phyloP scores from a whole-genome alignment of 176 grass and related monocot genomes.

The Triticum timopheevii region DNA sequence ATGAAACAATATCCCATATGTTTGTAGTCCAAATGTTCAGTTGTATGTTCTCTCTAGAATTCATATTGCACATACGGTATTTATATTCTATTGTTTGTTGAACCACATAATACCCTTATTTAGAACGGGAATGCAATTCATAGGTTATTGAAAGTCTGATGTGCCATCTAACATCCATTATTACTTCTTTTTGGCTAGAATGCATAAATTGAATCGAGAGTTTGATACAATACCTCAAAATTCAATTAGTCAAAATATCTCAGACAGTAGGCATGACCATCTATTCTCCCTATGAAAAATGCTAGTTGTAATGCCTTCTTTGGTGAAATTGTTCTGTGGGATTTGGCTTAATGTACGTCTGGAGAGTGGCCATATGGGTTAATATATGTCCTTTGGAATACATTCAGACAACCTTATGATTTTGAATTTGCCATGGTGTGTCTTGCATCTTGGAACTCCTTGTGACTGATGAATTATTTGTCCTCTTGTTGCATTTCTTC shows the following conservation, averaged over 20 bases:
- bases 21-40: not conserved
- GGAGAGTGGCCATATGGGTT: not conserved
- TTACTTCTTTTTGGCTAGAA: not conserved
- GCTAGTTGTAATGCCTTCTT: not conserved
- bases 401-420: constrained; percentile 5
- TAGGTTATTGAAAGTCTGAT: not conserved
- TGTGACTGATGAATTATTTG: not conserved
- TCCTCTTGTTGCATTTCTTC: not conserved
- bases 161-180: not conserved
- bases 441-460: constrained; percentile 8
- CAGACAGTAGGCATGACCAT: not conserved
- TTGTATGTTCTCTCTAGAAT: not conserved
- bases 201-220: constrained; percentile 12
- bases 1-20: not conserved
- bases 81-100: not conserved
- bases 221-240: not conserved
- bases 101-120: not conserved
- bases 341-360: not conserved
- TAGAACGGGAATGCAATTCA: not conserved
- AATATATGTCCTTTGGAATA: not conserved
- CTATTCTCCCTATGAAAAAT: not conserved
- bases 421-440: not conserved
- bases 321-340: not conserved
- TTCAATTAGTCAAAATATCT: not conserved
- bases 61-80: not conserved